A percentile compares a stretch with the other conserved stretches of the same genome.
phyloP scores from a whole-genome alignment of 805 yeast genomes.

The Candida pseudofarinosa region DNA sequence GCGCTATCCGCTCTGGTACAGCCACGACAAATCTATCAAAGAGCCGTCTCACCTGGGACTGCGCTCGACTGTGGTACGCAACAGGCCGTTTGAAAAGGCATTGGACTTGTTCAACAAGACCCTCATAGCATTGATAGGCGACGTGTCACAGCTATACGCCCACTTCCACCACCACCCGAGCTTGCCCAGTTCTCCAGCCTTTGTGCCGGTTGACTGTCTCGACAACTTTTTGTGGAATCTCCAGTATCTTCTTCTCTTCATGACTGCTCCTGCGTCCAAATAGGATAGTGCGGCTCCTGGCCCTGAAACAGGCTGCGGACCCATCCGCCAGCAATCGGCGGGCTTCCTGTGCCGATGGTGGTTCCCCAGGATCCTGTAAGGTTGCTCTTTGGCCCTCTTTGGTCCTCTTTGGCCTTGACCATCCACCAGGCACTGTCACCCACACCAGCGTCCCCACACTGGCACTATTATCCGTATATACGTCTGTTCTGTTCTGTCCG shows the following conservation, averaged over 20 bases:
- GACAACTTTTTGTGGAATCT: conserved; percentile 41
- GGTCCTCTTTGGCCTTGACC: no score
- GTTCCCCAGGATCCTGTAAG: no score
- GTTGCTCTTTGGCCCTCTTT: no score
- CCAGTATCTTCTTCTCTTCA: conserved; percentile 30
- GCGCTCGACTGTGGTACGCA: conserved; percentile 8
- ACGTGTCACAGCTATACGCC: conserved; percentile 9
- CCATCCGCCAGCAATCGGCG: no score
- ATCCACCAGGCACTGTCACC: no score
- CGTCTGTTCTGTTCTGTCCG: no score
- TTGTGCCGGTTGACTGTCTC: conserved; percentile 33
- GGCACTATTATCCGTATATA: no score
- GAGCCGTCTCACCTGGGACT: conserved; percentile 4
- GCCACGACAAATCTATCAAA: conserved; percentile 16
- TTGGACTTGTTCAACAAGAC: conserved; percentile 29
- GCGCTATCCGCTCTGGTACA: conserved; percentile 27
- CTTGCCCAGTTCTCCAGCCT: conserved; percentile 8
- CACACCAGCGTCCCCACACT: no score
- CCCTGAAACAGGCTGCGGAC: background rate
- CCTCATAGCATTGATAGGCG: conserved; percentile 20
- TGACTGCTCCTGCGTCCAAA: conserved; percentile 20
- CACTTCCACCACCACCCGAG: conserved; percentile 4
- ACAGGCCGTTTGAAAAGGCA: conserved; percentile 30
- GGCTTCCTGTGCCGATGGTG: no score
- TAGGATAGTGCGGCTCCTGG: no score